A percentile compares a stretch with the other conserved stretches of the same genome.
Conservation (phyloP, 2,329 filamentous ascomycete species). For the Diplodia mutila region DNA sequence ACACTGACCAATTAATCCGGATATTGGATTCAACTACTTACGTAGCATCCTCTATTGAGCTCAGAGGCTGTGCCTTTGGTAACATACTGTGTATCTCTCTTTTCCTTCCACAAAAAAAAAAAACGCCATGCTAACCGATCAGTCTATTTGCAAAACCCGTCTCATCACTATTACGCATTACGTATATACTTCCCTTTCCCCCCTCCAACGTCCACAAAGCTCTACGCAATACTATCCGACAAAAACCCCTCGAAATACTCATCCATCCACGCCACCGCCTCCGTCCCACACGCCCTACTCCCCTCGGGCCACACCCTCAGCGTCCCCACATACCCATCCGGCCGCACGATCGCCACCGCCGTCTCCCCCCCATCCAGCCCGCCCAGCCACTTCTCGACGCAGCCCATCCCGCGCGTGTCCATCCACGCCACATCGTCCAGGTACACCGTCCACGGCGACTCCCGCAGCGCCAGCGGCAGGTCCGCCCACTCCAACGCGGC, state of each 20-base stretch:
- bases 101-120: too few relatives aligned
- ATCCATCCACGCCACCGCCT: slow-evolving; percentile 53
- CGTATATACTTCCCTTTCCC: background rate
- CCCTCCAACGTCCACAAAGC: background rate
- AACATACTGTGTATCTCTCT: too few relatives aligned
- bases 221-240: slow-evolving; percentile 11
- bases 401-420: slow-evolving; percentile 56
- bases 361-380: slow-evolving; percentile 60
- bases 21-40: too few relatives aligned
- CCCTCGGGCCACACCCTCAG: slow-evolving; percentile 50
- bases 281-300: slow-evolving; percentile 35
- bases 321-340: slow-evolving; percentile 74
- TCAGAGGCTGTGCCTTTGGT: too few relatives aligned
- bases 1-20: too few relatives aligned
- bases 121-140: too few relatives aligned
- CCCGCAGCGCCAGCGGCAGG: slow-evolving; percentile 64
- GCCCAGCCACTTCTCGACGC: slow-evolving; percentile 72
- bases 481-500: slow-evolving; percentile 67
- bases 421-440: slow-evolving; percentile 65
- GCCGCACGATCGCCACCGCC: slow-evolving; percentile 69
- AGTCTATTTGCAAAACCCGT: background rate
- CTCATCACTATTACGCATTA: background rate
- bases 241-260: slow-evolving; percentile 57
- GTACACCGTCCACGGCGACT: slow-evolving; percentile 73
- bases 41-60: too few relatives aligned